Conservation (phyloP, 768 basidiomycete genomes). For the Kwoniella sp. region DNA sequence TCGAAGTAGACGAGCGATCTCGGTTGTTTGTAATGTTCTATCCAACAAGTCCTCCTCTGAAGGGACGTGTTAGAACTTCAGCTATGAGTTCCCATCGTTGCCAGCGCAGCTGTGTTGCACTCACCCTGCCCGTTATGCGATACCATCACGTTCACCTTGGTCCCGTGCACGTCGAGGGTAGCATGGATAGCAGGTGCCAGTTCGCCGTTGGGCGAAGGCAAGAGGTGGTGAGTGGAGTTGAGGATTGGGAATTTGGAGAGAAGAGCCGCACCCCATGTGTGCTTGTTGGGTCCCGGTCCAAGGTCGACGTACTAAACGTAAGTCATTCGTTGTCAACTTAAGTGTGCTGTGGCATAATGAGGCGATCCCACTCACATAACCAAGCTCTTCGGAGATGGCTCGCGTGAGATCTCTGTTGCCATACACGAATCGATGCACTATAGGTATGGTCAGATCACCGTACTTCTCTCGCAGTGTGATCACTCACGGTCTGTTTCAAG, state of each 20-base stretch:
- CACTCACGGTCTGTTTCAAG: constrained; percentile 81
- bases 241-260: constrained; percentile 91
- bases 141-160: constrained; percentile 77
- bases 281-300: constrained; percentile 82
- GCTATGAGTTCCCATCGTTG: background rate
- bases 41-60: constrained; percentile 87
- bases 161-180: constrained; percentile 75
- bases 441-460: constrained; percentile 1
- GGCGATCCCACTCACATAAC: constrained; percentile 66
- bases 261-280: constrained; percentile 85
- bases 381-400: constrained; percentile 72
- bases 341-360: background rate
- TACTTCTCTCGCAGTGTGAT: background rate
- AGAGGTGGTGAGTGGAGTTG: constrained; percentile 77
- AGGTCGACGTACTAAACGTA: constrained; percentile 73
- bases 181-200: constrained; percentile 89
- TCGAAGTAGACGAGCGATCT: constrained; percentile 77
- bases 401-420: constrained; percentile 87
- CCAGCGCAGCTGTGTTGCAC: background rate
- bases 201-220: constrained; percentile 76
- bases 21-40: constrained; percentile 78
- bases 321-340: background rate
- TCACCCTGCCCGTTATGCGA: constrained; percentile 88
- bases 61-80: background rate
- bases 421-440: constrained; percentile 66